phyloP scores from a whole-genome alignment of 2,329 filamentous ascomycete genomes.

The Ceratocystis eucalypticola region DNA sequence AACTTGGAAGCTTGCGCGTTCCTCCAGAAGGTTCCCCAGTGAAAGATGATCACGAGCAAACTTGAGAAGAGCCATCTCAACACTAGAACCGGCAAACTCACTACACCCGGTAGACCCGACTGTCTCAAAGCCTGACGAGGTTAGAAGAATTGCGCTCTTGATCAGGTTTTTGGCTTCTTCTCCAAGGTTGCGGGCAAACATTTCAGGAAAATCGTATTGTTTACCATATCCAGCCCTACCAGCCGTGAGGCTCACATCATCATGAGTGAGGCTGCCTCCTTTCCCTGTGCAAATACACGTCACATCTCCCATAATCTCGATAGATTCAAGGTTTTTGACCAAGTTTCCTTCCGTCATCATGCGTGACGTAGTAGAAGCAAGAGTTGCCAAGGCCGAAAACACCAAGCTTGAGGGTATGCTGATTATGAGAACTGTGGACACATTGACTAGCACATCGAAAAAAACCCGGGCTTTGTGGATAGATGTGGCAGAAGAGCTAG shows the following conservation, averaged over 20 bases:
- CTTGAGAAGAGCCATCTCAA: slow-evolving; percentile 39
- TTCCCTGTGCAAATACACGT: slow-evolving; percentile 54
- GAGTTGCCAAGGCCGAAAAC: slow-evolving; percentile 46
- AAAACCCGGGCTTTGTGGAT: slow-evolving; percentile 43
- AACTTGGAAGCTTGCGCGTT: slow-evolving; percentile 34
- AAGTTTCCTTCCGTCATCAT: slow-evolving; percentile 52
- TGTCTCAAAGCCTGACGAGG: slow-evolving; percentile 42
- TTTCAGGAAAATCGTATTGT: slow-evolving; percentile 28
- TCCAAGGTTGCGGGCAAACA: slow-evolving; percentile 24
- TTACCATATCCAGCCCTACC: slow-evolving; percentile 37
- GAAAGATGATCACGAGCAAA: slow-evolving; percentile 38
- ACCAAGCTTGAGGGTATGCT: slow-evolving; percentile 48
- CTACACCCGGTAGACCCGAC: slow-evolving; percentile 26
- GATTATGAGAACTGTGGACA: slow-evolving; percentile 46
- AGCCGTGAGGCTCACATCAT: slow-evolving; percentile 48
- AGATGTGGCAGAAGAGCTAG: slow-evolving; percentile 23
- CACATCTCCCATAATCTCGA: slow-evolving; percentile 51
- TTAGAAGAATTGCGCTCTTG: slow-evolving; percentile 32
- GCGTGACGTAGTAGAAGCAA: slow-evolving; percentile 48
- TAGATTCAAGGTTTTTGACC: slow-evolving; percentile 44
- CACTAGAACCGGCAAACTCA: slow-evolving; percentile 40
- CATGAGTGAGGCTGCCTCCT: slow-evolving; percentile 51
- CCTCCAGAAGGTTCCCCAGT: slow-evolving; percentile 33
- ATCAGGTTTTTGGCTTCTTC: slow-evolving; percentile 28
- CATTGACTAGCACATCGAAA: slow-evolving; percentile 27